These are phyloP conservation scores for Phytomonas francai DNA, from an alignment of 208 protist species.

Conservation along the genomic window DNA sequence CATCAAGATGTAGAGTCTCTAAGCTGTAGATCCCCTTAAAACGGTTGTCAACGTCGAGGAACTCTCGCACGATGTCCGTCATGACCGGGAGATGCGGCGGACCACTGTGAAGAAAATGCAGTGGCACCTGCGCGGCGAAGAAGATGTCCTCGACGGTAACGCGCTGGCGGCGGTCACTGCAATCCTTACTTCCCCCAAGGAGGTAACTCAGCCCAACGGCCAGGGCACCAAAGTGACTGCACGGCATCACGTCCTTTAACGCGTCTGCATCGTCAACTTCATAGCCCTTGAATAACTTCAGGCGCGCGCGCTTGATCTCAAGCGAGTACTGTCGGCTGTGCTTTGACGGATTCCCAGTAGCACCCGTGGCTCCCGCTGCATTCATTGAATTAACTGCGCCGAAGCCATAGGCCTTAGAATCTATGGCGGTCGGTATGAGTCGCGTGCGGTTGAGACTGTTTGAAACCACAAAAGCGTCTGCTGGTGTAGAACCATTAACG, in stretches of 20 bases:
- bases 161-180: conserved; percentile 60
- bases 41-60: conserved; percentile 84
- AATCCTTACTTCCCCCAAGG: conserved; percentile 55
- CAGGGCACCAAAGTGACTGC: conserved; percentile 68
- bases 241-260: conserved; percentile 36
- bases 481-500: background rate
- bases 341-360: conserved; percentile 10
- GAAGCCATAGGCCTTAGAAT: background rate
- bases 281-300: conserved; percentile 70
- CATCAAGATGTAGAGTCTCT: conserved; percentile 73
- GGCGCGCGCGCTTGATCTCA: conserved; percentile 57
- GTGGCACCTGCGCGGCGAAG: conserved; percentile 81
- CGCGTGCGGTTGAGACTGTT: background rate
- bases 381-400: background rate
- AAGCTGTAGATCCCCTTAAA: conserved; percentile 82
- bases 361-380: background rate
- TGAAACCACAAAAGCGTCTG: background rate
- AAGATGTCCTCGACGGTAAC: conserved; percentile 89
- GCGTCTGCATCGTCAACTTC: conserved; percentile 41
- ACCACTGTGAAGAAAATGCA: conserved; percentile 75
- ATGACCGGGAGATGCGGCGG: conserved; percentile 62
- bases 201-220: conserved; percentile 75
- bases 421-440: background rate
- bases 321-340: conserved; percentile 67
- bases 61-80: conserved; percentile 78